Evolutionary conservation across 176 grass and related monocot species (phyloP).

Genomic region (Aegilops speltoides): DNA sequence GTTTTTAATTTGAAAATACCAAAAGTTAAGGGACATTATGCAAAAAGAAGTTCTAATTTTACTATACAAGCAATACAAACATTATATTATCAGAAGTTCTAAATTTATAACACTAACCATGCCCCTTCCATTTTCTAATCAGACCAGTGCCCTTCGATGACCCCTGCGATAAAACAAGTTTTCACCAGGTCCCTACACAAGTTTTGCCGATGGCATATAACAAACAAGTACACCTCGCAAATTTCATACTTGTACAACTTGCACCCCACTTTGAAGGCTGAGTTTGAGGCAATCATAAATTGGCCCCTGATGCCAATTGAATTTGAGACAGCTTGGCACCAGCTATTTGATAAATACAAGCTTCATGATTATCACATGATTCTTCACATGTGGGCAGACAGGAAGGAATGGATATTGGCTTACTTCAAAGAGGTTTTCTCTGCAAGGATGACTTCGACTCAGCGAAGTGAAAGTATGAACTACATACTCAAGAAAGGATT

Average conservation of each 20-base stretch:
- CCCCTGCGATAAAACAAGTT: background rate
- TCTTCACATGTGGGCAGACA: too few species aligned
- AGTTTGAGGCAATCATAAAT: background rate
- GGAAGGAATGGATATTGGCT: too few species aligned
- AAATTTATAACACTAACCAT: background rate
- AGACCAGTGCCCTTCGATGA: background rate
- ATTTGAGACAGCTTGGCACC: background rate
- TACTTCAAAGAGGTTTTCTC: too few species aligned
- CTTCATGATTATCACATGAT: background rate
- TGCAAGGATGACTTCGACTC: too few species aligned
- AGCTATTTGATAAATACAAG: background rate
- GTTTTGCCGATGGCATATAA: background rate
- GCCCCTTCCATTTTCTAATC: background rate
- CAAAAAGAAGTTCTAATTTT: background rate
- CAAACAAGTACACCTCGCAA: background rate
- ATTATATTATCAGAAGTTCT: background rate
- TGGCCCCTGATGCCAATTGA: background rate
- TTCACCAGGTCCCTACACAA: background rate
- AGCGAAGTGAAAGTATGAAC: too few species aligned
- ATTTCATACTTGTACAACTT: background rate
- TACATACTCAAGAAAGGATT: too few species aligned
- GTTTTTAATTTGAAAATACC: too few species aligned
- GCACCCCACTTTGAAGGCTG: background rate
- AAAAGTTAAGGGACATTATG: background rate
- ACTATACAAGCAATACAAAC: background rate